Evolutionary conservation across 352 stramenopile species (phyloP), one percentile per base, ranked within the genome.

Genomic region (Achlya hypogyna): DNA sequence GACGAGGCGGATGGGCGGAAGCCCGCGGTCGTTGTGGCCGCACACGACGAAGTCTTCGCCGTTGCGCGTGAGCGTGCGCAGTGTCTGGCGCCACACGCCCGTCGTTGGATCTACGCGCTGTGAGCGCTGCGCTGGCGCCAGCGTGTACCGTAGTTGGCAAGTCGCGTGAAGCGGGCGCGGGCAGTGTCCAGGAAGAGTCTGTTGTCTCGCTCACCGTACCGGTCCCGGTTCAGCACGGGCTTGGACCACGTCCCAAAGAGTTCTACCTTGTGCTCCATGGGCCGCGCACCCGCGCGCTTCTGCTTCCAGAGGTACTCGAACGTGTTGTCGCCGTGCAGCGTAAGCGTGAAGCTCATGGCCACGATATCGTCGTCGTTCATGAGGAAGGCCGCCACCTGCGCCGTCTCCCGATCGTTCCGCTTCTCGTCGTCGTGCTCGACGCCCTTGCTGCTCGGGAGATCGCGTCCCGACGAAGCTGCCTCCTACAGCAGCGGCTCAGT

Each of bases 291-390:
- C 23, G 63, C 77, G 12, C 82, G 77, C 27, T 74, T 78, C 75
- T 91, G 74, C 20, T 66, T 84, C 83, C 82, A 92, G 28, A 71
- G 16, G 63, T 93, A 93, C 53, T 92, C 81, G 51, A 93, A 93
- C 5, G 80, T 80, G 66, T 90, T 92, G 70, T 93, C 83, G 2
- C 82, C 83, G 64, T 93, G 81, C 6, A 93, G 74, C 14, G 88
- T 35, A 0, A 93, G 49, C 60, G 60, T 67, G 34, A 58, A 67
- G 28, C 60, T 53, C 38, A 67, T 67, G 28, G 4, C 35, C 10
- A 1, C 68, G 75, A 72, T 66, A 23, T 77, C 74, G 28, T 71
- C 75, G 5, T 76, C 76, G 42, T 75, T 75, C 18, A 71, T 72
- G n/a, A 67, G 34, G 43, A 67, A 67, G 10, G 60, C 60, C 34